Evolutionary conservation across 495 filamentous ascomycete genomes (phyloP), one percentile per base, ranked within the genome.

Genomic region (Penicillium nucicola): DNA sequence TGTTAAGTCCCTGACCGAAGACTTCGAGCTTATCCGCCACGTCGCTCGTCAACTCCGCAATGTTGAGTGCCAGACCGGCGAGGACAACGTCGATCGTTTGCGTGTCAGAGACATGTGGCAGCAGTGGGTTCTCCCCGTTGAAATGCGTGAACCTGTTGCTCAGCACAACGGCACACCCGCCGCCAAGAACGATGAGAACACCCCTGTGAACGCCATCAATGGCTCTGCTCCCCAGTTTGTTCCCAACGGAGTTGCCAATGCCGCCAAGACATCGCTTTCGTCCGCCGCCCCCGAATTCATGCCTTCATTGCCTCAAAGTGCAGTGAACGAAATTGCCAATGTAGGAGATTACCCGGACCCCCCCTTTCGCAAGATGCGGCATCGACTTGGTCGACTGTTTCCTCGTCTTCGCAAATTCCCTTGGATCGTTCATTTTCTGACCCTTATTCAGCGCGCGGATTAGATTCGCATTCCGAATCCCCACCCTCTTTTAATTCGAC

Each of bases 51-150:
- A 83, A 31, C 88, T 91, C 5, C 77, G 79, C 5, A 77, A 74
- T 35, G 76, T 95, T 46, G 89, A 96, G 53, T 77, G 87, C 60
- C 72, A 82, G 32, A 64, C 77, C 25, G 85, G 86, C 31, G 76
- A 81, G 12, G 89, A 96, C 64, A 84, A 85, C 18, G 67, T 85
- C 19, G 88, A 96, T 66, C 76, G 87, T n/a, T 58, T 98, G 44
- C 85, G 93, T n/a, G 79, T 78, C 34, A 78, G 79, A 22, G 80
- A 92, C 7, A 83, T 80, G 5, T 97, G 92, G 90, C 72, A 87
- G 45, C 81, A 84, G 49, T 98, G 89, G 82, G 79, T 96, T 10
- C 67, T 97, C 43, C 70, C 68, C 22, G 64, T 84, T 37, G 74
- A 79, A 20, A 73, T 83, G 48, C 82, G 86, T 42, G 80, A 87